A percentile compares a stretch with the other conserved stretches of the same genome.
phyloP scores from a whole-genome alignment of 441 rosid genomes.

The Cnidoscolus chayamansa region DNA sequence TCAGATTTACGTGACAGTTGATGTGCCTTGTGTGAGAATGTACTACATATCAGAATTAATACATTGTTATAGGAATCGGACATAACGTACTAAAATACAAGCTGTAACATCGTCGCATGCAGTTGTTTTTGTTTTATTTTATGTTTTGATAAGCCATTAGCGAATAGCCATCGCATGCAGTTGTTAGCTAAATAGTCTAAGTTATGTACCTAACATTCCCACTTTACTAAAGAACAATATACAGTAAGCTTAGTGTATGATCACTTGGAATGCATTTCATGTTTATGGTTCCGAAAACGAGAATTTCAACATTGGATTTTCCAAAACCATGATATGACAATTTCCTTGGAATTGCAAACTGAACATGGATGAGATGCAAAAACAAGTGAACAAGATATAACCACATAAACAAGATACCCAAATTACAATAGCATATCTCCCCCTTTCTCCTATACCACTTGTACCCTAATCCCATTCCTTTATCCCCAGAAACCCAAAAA shows the following conservation, averaged over 20 bases:
- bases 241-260: neutral
- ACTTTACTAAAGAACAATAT: neutral
- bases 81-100: constrained; percentile 25
- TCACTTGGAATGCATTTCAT: neutral
- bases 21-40: constrained; percentile 6
- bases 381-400: constrained; percentile 4
- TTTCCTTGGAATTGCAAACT: too few relatives aligned
- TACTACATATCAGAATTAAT: constrained; percentile 4
- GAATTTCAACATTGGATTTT: neutral
- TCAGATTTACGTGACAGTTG: neutral
- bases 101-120: neutral
- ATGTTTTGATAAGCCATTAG: too few relatives aligned
- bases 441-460: constrained; percentile 42
- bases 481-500: constrained; percentile 16
- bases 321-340: constrained; percentile 2
- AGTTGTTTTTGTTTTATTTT: too few relatives aligned
- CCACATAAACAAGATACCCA: constrained; percentile 17
- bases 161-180: neutral
- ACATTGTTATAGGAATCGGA: constrained; percentile 3
- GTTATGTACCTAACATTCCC: neutral
- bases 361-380: constrained; percentile 5
- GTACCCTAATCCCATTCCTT: constrained; percentile 24
- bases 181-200: neutral
- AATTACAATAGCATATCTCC: constrained; percentile 35
- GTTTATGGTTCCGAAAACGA: neutral